Conservation (phyloP, 2,329 filamentous ascomycete species). For the Aspergillus fructus region DNA sequence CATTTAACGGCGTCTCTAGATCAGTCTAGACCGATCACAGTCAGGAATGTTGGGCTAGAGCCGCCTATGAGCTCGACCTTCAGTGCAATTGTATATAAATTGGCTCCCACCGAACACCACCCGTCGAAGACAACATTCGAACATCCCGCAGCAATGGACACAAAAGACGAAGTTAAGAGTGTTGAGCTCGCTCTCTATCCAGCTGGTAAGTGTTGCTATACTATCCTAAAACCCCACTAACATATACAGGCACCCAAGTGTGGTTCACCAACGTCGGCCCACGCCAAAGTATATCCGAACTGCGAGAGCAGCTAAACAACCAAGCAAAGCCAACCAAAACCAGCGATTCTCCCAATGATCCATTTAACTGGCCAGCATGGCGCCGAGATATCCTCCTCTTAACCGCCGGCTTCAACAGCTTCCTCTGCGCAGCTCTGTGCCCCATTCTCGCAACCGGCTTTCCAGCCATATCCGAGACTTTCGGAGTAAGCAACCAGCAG, state of each 20-base stretch:
- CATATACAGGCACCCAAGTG: not conserved
- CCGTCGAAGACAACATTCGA: too few species aligned
- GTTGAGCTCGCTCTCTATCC: not conserved
- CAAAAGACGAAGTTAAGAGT: not conserved
- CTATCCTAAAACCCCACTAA: too few species aligned
- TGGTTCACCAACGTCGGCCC: not conserved
- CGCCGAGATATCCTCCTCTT: not conserved
- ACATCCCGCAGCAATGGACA: not conserved
- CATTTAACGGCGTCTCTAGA: not conserved
- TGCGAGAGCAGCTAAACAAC: not conserved
- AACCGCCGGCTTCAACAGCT: constrained; percentile 6
- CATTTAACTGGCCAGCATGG: constrained; percentile 1
- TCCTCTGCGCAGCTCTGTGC: not conserved
- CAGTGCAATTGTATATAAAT: too few species aligned
- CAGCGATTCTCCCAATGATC: not conserved
- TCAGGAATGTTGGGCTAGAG: not conserved
- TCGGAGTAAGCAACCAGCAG: not conserved
- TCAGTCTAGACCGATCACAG: not conserved
- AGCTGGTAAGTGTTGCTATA: too few species aligned
- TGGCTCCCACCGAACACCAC: too few species aligned
- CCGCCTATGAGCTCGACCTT: too few species aligned
- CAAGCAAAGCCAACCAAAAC: not conserved
- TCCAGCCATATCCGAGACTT: not conserved
- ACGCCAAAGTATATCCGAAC: not conserved
- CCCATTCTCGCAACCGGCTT: constrained; percentile 3